Conservation (phyloP, 495 filamentous ascomycete species). For the Penicillium lagena region DNA sequence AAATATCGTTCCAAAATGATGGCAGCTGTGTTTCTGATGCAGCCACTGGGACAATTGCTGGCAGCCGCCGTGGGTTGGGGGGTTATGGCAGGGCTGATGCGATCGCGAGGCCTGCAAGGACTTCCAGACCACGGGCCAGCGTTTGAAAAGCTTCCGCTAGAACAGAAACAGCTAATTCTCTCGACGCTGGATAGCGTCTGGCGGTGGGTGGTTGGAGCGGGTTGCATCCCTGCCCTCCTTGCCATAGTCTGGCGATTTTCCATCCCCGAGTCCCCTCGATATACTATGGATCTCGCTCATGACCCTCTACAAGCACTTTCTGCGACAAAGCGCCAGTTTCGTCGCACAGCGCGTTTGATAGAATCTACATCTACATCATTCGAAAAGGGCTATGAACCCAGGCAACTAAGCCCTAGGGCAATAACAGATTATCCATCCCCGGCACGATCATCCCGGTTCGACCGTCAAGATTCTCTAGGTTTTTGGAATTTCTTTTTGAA, state of each 20-base stretch:
- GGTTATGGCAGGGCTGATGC: slow-evolving; percentile 2
- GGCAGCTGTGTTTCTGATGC: slow-evolving; percentile 51
- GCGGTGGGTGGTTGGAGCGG: slow-evolving; percentile 46
- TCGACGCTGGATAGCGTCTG: slow-evolving; percentile 30
- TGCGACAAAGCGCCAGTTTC: slow-evolving; percentile 6
- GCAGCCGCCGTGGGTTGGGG: slow-evolving; percentile 29
- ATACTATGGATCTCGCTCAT: slow-evolving; percentile 34
- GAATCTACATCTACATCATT: not conserved
- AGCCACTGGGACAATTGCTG: slow-evolving; percentile 47
- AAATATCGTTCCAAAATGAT: slow-evolving; percentile 48
- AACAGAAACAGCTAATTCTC: slow-evolving; percentile 8
- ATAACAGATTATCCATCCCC: too few species aligned
- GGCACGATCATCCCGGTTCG: too few species aligned
- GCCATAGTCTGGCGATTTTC: slow-evolving; percentile 45
- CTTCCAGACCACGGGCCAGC: not conserved
- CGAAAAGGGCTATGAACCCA: too few species aligned
- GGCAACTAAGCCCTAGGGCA: too few species aligned
- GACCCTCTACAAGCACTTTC: slow-evolving; percentile 23
- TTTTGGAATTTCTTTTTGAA: slow-evolving; percentile 19
- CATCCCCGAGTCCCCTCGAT: slow-evolving; percentile 51
- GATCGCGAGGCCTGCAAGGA: not conserved
- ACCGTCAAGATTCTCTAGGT: not conserved
- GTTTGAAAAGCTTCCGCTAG: not conserved
- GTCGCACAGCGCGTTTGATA: slow-evolving; percentile 5
- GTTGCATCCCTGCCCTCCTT: slow-evolving; percentile 46